Conservation (phyloP, 371 early-diverging fungal species). For the Fennellomyces sp. region DNA sequence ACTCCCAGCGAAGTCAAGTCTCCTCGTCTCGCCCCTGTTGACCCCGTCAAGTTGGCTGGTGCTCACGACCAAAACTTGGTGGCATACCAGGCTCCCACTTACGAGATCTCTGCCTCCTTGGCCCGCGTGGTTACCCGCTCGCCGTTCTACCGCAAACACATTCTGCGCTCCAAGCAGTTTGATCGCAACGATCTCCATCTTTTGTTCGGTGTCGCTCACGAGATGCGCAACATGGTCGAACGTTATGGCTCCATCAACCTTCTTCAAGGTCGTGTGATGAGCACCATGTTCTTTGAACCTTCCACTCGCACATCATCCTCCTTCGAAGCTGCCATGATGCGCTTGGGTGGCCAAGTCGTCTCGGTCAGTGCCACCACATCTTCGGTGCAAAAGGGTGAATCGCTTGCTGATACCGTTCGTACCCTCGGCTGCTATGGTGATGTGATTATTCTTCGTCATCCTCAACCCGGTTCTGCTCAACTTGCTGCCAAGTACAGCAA, state of each 20-base stretch:
- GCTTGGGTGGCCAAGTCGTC: constrained; percentile 92
- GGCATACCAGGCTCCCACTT: constrained; percentile 30
- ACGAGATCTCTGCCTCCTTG: constrained; percentile 69
- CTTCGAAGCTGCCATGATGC: constrained; percentile 93
- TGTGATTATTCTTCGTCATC: constrained; percentile 91
- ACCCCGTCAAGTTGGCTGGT: constrained; percentile 39
- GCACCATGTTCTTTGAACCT: constrained; percentile 96
- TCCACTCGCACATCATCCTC: constrained; percentile 93
- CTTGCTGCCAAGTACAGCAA: constrained; percentile 87
- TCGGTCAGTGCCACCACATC: constrained; percentile 81
- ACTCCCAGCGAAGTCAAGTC: constrained; percentile 14
- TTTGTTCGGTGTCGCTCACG: constrained; percentile 95
- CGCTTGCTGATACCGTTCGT: constrained; percentile 91
- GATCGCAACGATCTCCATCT: constrained; percentile 89
- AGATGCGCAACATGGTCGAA: constrained; percentile 94
- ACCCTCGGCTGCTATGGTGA: constrained; percentile 94
- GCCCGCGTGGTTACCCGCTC: constrained; percentile 71
- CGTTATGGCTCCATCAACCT: constrained; percentile 83
- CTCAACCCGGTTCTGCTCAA: constrained; percentile 84
- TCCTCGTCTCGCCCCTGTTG: constrained; percentile 17
- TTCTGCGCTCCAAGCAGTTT: constrained; percentile 89
- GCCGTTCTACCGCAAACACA: constrained; percentile 92
- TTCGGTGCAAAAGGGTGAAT: constrained; percentile 95
- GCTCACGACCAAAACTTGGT: constrained; percentile 39
- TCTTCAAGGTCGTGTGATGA: constrained; percentile 89